Percentiles rank a stretch among this genome's conserved stretches.
phyloP scores from a whole-genome alignment of 805 yeast genomes.

The Teunomyces gatunensis region DNA sequence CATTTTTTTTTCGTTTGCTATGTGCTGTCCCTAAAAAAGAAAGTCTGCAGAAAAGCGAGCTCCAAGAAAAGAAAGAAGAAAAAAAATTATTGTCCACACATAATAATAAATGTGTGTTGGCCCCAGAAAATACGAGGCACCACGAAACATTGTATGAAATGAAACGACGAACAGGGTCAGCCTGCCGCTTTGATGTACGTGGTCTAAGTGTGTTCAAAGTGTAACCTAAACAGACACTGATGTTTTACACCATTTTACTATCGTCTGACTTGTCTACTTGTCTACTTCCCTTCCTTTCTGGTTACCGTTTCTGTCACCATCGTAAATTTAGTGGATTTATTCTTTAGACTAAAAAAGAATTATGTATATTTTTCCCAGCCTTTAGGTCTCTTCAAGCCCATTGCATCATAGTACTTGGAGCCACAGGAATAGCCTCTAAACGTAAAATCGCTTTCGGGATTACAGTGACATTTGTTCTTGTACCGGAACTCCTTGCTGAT shows the following conservation, averaged over 20 bases:
- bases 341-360: neutral
- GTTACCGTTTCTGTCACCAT: too few species aligned
- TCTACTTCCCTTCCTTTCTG: too few species aligned
- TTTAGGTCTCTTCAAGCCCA: constrained; percentile 26
- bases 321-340: neutral
- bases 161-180: neutral
- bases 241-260: too few species aligned
- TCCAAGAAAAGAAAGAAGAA: neutral
- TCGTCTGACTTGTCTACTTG: too few species aligned
- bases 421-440: constrained; percentile 48
- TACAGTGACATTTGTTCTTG: constrained; percentile 68
- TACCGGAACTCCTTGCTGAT: constrained; percentile 54
- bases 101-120: neutral
- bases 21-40: neutral
- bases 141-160: neutral
- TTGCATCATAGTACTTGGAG: constrained; percentile 28
- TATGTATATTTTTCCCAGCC: constrained; percentile 25
- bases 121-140: neutral
- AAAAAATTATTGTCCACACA: too few species aligned
- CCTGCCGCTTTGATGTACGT: too few species aligned
- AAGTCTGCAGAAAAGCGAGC: neutral
- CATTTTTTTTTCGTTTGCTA: neutral
- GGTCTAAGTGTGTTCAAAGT: too few species aligned
- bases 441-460: constrained; percentile 69
- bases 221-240: too few species aligned